phyloP scores from a whole-genome alignment of 1,284 basidiomycete species.

The Cutaneotrichosporon dermatis region DNA sequence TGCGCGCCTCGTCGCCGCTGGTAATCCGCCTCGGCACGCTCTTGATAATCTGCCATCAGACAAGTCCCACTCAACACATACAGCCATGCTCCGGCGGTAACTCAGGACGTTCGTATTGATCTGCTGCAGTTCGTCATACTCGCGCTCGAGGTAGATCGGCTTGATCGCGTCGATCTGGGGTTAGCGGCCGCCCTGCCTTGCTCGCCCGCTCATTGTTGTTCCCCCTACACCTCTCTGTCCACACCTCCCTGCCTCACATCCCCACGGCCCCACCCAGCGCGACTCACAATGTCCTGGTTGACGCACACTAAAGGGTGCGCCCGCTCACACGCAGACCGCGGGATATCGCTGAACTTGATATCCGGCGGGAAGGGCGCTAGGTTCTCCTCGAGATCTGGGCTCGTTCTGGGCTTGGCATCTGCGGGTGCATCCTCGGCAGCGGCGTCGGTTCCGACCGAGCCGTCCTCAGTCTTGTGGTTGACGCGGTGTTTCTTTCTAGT shows the following conservation, averaged over 20 bases:
- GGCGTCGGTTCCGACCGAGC: neutral
- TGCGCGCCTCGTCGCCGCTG: constrained; percentile 42
- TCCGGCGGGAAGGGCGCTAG: constrained; percentile 29
- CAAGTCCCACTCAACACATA: constrained; percentile 14
- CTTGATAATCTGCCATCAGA: constrained; percentile 13
- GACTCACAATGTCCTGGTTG: constrained; percentile 49
- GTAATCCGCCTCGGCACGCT: constrained; percentile 39
- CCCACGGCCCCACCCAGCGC: no score
- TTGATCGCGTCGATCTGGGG: constrained; percentile 46
- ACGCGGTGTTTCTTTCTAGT: neutral
- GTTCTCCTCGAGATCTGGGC: constrained; percentile 15
- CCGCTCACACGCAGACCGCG: constrained; percentile 32
- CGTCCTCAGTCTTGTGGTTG: neutral
- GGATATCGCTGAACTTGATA: constrained; percentile 36
- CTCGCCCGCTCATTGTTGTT: no score
- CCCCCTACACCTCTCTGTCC: no score
- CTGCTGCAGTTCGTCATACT: constrained; percentile 44
- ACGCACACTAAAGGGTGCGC: constrained; percentile 40
- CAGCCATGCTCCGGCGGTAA: constrained; percentile 45
- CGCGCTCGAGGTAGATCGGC: constrained; percentile 45
- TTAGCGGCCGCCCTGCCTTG: no score
- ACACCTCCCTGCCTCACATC: no score
- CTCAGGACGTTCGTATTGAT: constrained; percentile 47
- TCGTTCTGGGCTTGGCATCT: no score
- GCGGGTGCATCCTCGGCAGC: no score